phyloP scores from a whole-genome alignment of 345 rosid genomes.

The Raphanus raphanistrum region DNA sequence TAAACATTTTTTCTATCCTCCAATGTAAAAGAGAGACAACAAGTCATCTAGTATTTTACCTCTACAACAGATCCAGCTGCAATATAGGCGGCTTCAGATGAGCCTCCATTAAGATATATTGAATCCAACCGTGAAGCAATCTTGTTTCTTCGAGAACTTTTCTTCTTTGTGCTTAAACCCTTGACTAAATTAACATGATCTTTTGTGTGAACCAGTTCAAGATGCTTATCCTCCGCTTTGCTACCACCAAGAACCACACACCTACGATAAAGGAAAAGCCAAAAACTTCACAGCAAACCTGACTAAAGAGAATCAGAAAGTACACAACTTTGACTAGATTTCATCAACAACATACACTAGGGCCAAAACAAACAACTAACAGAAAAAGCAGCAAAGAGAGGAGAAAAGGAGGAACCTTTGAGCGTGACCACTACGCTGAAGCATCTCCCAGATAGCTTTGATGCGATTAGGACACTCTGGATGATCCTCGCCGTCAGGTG shows the following conservation, averaged over 20 bases:
- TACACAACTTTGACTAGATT: no score
- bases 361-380: no score
- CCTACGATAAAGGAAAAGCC: conserved; percentile 41
- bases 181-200: conserved; percentile 61
- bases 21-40: not conserved
- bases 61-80: conserved; percentile 88
- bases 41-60: conserved; percentile 40
- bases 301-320: no score
- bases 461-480: conserved; percentile 82
- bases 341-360: no score
- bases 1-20: not conserved
- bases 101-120: conserved; percentile 75
- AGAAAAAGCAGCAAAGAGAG: not conserved
- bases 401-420: conserved; percentile 47
- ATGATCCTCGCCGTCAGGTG: conserved; percentile 64
- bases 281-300: not conserved
- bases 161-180: conserved; percentile 61
- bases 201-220: conserved; percentile 58
- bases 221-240: conserved; percentile 64
- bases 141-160: conserved; percentile 46
- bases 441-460: conserved; percentile 65
- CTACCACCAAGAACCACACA: conserved; percentile 68
- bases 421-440: conserved; percentile 50
- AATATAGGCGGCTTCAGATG: conserved; percentile 80
- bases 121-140: conserved; percentile 64